A percentile compares a stretch with the other conserved stretches of the same genome.
Evolutionary conservation across 2,329 filamentous ascomycete species (phyloP).

Genomic region (Nothomitra cinnamomea): DNA sequence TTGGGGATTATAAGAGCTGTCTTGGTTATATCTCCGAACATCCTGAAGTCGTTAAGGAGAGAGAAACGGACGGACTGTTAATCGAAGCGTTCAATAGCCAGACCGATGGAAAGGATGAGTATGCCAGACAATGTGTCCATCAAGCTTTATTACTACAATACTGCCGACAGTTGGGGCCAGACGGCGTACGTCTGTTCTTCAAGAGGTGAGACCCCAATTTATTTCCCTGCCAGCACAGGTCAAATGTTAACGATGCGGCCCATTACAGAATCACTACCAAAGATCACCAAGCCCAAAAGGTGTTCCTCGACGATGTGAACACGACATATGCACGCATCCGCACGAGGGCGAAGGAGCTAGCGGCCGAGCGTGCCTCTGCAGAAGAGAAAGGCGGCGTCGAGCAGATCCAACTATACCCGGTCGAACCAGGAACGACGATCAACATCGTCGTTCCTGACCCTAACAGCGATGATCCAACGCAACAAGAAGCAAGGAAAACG

Average conservation of each 20-base stretch:
- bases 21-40: constrained; percentile 65
- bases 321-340: constrained; percentile 73
- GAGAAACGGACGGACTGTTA: constrained; percentile 78
- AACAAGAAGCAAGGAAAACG: constrained; percentile 48
- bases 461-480: constrained; percentile 44
- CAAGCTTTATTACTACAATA: constrained; percentile 88
- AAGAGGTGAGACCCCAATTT: constrained; percentile 41
- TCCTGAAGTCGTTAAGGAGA: constrained; percentile 62
- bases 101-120: constrained; percentile 57
- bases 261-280: constrained; percentile 53
- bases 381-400: constrained; percentile 53
- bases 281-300: constrained; percentile 74
- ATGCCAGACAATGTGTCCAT: constrained; percentile 75
- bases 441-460: constrained; percentile 66
- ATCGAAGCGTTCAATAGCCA: constrained; percentile 84
- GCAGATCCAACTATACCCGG: constrained; percentile 93
- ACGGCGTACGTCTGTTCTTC: constrained; percentile 88
- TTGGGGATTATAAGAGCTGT: constrained; percentile 55
- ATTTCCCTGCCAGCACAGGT: neutral
- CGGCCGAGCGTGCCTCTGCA: constrained; percentile 36
- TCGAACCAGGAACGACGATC: constrained; percentile 84
- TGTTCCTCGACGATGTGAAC: constrained; percentile 88
- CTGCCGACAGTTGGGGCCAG: constrained; percentile 72
- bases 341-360: constrained; percentile 57
- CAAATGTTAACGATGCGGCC: constrained; percentile 6